phyloP scores from a whole-genome alignment of 2,329 filamentous ascomycete genomes.

The Monilinia fructicola region DNA sequence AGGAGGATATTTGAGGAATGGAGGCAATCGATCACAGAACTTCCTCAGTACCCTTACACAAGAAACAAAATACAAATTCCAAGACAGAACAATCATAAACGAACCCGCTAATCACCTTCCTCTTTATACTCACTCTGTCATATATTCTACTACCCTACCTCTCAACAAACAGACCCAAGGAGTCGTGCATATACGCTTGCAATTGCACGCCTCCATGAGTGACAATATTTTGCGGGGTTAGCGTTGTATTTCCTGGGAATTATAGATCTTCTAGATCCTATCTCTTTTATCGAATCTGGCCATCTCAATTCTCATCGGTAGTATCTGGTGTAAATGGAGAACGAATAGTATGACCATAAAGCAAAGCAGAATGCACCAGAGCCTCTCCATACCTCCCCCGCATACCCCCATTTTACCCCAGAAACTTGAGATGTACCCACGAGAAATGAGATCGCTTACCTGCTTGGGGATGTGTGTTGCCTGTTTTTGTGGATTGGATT shows the following conservation, averaged over 20 bases:
- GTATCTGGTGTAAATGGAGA: too few relatives aligned
- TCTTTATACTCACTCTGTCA: neutral
- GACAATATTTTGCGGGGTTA: neutral
- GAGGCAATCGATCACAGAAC: too few relatives aligned
- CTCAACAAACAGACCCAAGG: neutral
- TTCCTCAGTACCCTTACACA: too few relatives aligned
- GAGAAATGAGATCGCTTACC: too few relatives aligned
- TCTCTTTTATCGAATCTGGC: neutral
- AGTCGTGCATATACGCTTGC: neutral
- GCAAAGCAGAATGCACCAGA: too few relatives aligned
- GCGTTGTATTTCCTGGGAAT: neutral
- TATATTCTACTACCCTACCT: neutral
- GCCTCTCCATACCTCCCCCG: neutral
- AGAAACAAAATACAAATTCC: neutral
- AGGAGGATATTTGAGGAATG: neutral
- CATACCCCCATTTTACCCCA: neutral
- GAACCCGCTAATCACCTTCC: neutral
- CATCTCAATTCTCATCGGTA: too few relatives aligned
- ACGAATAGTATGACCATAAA: too few relatives aligned
- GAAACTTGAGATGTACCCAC: neutral
- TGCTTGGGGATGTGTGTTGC: too few relatives aligned
- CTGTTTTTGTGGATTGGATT: too few relatives aligned
- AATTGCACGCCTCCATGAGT: neutral
- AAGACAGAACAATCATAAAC: neutral
- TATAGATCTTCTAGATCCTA: neutral